These are phyloP conservation scores for Ascosphaera apis DNA, from an alignment of 2,329 filamentous ascomycete species.

Conservation along the genomic window DNA sequence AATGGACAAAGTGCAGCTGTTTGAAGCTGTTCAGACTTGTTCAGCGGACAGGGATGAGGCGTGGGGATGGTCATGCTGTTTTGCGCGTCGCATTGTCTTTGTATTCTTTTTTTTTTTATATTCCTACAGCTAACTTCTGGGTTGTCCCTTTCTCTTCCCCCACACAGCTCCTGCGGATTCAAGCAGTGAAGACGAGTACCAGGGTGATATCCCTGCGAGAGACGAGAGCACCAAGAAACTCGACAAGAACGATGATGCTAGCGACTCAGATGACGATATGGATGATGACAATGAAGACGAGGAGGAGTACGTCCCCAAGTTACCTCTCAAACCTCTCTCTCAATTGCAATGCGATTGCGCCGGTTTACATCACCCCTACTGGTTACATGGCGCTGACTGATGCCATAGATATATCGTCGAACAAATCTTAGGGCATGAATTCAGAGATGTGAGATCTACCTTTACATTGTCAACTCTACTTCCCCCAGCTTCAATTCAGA, in stretches of 20 bases:
- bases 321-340: conserved; percentile 1
- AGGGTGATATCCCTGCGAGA: conserved; percentile 16
- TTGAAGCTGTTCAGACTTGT: too few relatives aligned
- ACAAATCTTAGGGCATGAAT: conserved; percentile 16
- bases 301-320: conserved; percentile 12
- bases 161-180: background rate
- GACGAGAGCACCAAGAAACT: conserved; percentile 8
- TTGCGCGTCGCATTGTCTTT: background rate
- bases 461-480: conserved; percentile 1
- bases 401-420: conserved; percentile 18
- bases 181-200: conserved; percentile 14
- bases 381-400: background rate
- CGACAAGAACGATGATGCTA: conserved; percentile 5
- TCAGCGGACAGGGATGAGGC: too few relatives aligned
- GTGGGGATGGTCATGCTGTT: too few relatives aligned
- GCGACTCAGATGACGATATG: conserved; percentile 7
- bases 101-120: background rate
- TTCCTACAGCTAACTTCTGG: background rate
- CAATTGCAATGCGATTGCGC: background rate
- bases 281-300: conserved; percentile 14
- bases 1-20: background rate
- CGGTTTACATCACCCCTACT: background rate
- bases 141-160: too few relatives aligned
- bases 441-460: conserved; percentile 12
- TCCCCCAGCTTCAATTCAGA: conserved; percentile 1